These are phyloP conservation scores for Barnettozyma siamensis DNA, from an alignment of 805 yeast genomes.

Conservation along the genomic window DNA sequence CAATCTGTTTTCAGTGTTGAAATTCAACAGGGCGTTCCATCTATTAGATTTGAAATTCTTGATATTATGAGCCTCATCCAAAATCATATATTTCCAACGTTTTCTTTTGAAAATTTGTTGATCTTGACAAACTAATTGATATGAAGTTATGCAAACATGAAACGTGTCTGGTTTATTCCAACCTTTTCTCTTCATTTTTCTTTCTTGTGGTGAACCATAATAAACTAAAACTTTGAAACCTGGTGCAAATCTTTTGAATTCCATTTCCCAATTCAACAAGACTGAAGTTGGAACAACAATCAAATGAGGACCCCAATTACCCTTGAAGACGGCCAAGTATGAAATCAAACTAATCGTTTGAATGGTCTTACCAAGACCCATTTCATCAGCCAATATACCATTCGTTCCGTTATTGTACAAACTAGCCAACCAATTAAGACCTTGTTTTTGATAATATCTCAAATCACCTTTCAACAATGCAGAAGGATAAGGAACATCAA, in stretches of 20 bases:
- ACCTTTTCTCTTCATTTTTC: slow-evolving; percentile 92
- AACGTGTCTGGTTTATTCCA: slow-evolving; percentile 97
- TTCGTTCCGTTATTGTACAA: slow-evolving; percentile 87
- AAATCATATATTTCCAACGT: slow-evolving; percentile 92
- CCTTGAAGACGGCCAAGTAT: slow-evolving; percentile 88
- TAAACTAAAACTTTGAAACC: slow-evolving; percentile 94
- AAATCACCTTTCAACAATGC: slow-evolving; percentile 68
- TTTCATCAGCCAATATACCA: slow-evolving; percentile 97
- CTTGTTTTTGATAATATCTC: slow-evolving; percentile 91
- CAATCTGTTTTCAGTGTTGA: slow-evolving; percentile 84
- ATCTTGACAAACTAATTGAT: slow-evolving; percentile 96
- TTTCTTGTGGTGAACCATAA: slow-evolving; percentile 94
- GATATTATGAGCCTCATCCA: slow-evolving; percentile 97
- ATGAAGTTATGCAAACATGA: slow-evolving; percentile 95
- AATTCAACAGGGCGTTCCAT: slow-evolving; percentile 93
- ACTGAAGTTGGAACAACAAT: slow-evolving; percentile 98
- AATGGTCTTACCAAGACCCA: slow-evolving; percentile 97
- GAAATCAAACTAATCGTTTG: slow-evolving; percentile 87
- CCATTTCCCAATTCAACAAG: slow-evolving; percentile 99
- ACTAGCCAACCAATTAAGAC: slow-evolving; percentile 95
- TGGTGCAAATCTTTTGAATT: slow-evolving; percentile 95
- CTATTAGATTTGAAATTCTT: slow-evolving; percentile 94
- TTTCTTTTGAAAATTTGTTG: slow-evolving; percentile 90
- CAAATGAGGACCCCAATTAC: slow-evolving; percentile 96
- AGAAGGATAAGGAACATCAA: slow-evolving; percentile 75